Evolutionary conservation across 352 stramenopile species (phyloP).

Genomic region (Phytophthora litchii): DNA sequence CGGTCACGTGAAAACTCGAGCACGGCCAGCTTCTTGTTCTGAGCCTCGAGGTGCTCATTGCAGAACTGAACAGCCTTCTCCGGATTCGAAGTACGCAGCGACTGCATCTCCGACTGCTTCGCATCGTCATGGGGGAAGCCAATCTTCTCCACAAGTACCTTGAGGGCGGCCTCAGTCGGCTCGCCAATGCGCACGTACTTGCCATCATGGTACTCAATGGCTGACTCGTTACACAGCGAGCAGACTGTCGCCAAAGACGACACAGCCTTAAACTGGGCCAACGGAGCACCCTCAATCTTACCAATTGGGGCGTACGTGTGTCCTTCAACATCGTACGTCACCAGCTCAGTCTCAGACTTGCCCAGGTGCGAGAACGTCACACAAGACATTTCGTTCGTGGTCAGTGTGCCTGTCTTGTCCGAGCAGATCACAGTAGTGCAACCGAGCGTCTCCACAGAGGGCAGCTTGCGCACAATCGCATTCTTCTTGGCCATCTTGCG

Average conservation of each 20-base stretch:
- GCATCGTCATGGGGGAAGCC: slow-evolving; percentile 75
- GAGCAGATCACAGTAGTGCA: slow-evolving; percentile 96
- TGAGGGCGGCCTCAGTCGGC: slow-evolving; percentile 97
- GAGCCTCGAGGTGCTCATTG: slow-evolving; percentile 77
- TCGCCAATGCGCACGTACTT: slow-evolving; percentile 94
- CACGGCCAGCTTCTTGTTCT: slow-evolving; percentile 93
- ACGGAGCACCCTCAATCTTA: slow-evolving; percentile 55
- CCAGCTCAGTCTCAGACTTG: slow-evolving; percentile 68
- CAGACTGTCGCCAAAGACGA: slow-evolving; percentile 90
- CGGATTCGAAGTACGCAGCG: slow-evolving; percentile 64
- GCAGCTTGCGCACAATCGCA: slow-evolving; percentile 98
- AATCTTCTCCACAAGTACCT: slow-evolving; percentile 96
- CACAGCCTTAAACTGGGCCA: slow-evolving; percentile 77
- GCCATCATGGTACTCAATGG: slow-evolving; percentile 87
- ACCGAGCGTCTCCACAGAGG: slow-evolving; percentile 97
- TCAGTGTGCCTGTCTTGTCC: slow-evolving; percentile 96
- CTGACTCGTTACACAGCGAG: slow-evolving; percentile 97
- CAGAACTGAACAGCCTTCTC: slow-evolving; percentile 82
- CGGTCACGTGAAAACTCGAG: slow-evolving; percentile 97
- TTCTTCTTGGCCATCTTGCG: slow-evolving; percentile 97
- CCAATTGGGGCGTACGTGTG: slow-evolving; percentile 94
- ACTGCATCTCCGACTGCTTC: slow-evolving; percentile 68
- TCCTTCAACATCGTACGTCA: slow-evolving; percentile 93
- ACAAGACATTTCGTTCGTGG: slow-evolving; percentile 98
- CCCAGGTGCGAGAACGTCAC: slow-evolving; percentile 80